These are phyloP conservation scores for Xylariaceae sp. DNA, from an alignment of 2,329 filamentous ascomycete species.

Conservation along the genomic window DNA sequence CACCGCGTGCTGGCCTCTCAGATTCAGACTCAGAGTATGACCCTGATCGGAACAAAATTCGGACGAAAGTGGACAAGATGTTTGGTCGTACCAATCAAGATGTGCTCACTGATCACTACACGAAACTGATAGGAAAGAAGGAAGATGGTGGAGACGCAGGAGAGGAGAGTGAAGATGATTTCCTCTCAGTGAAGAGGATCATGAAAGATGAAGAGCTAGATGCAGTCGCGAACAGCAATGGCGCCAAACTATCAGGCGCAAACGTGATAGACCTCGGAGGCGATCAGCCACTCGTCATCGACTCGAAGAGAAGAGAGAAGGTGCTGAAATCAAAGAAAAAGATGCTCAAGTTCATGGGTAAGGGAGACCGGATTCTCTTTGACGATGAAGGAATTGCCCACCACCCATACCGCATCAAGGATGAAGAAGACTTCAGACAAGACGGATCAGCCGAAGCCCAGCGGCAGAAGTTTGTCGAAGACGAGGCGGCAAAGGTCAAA, in stretches of 20 bases:
- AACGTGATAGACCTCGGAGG: conserved; percentile 67
- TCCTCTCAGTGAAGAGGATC: conserved; percentile 86
- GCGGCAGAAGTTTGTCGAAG: conserved; percentile 71
- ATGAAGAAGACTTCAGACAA: conserved; percentile 74
- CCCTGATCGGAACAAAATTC: conserved; percentile 60
- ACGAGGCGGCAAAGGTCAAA: conserved; percentile 67
- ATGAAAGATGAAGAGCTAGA: conserved; percentile 65
- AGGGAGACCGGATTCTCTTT: conserved; percentile 80
- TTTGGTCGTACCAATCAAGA: conserved; percentile 96
- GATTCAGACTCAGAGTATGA: conserved; percentile 57
- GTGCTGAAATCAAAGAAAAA: conserved; percentile 94
- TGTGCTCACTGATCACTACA: conserved; percentile 89
- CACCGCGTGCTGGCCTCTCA: conserved; percentile 63
- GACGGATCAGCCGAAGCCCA: conserved; percentile 74
- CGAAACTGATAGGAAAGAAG: conserved; percentile 67
- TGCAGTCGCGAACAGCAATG: conserved; percentile 42
- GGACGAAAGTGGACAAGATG: conserved; percentile 97
- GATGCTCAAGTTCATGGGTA: conserved; percentile 83
- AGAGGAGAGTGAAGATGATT: conserved; percentile 65
- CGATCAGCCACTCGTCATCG: conserved; percentile 73
- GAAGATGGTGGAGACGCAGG: conserved; percentile 34
- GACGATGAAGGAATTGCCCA: conserved; percentile 88
- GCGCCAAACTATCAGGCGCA: conserved; percentile 37
- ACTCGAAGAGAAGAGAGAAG: conserved; percentile 94
- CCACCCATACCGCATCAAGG: conserved; percentile 81